These are phyloP conservation scores for Penicillium psychrosexuale DNA, from an alignment of 2,329 filamentous ascomycete genomes.

Conservation along the genomic window DNA sequence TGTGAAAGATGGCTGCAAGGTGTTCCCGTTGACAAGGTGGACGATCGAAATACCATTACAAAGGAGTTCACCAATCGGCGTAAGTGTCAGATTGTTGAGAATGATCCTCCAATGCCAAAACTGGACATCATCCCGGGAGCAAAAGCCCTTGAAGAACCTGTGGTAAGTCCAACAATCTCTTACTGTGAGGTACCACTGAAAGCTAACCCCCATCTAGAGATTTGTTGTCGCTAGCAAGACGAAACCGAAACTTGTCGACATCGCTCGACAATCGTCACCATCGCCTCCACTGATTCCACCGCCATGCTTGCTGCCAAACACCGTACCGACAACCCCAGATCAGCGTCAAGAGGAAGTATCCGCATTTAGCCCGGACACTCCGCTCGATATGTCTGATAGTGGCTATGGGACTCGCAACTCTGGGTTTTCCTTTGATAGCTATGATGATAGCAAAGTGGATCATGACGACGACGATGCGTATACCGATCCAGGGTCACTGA, in stretches of 20 bases:
- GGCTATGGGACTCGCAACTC: constrained; percentile 34
- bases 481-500: constrained; percentile 27
- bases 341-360: constrained; percentile 37
- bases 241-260: constrained; percentile 39
- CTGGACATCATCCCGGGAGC: constrained; percentile 18
- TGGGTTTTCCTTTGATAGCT: constrained; percentile 26
- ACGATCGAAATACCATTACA: constrained; percentile 24
- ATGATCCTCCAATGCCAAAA: constrained; percentile 29
- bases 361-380: constrained; percentile 41
- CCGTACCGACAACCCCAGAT: constrained; percentile 36
- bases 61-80: constrained; percentile 33
- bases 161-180: constrained; percentile 19
- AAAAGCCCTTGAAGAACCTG: constrained; percentile 21
- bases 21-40: constrained; percentile 32
- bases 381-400: constrained; percentile 36
- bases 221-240: constrained; percentile 37
- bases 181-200: background rate
- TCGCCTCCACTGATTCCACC: constrained; percentile 25
- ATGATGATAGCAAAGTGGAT: constrained; percentile 20
- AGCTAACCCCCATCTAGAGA: constrained; percentile 22
- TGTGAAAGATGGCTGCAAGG: constrained; percentile 40
- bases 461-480: constrained; percentile 26
- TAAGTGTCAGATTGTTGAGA: constrained; percentile 39
- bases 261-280: constrained; percentile 36
- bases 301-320: constrained; percentile 19